These are phyloP conservation scores for Beauveria bassiana DNA, from an alignment of 2,329 filamentous ascomycete genomes.

Conservation along the genomic window DNA sequence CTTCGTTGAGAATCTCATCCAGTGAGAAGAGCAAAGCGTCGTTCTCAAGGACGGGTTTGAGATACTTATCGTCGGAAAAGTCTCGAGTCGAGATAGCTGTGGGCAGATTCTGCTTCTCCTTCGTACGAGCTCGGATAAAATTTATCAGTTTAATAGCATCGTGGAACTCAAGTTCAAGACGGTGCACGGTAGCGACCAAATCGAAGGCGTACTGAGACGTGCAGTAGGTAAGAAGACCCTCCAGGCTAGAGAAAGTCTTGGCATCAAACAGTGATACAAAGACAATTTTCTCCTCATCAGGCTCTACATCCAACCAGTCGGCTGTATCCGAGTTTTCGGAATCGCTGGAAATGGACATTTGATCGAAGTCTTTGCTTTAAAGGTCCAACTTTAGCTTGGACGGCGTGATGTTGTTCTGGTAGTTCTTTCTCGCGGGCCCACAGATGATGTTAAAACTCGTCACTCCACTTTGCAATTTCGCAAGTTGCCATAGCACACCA, in stretches of 20 bases:
- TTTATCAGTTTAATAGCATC: constrained; percentile 70
- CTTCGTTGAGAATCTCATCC: constrained; percentile 60
- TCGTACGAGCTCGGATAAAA: constrained; percentile 46
- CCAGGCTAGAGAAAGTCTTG: constrained; percentile 54
- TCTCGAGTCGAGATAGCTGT: constrained; percentile 51
- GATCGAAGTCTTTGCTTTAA: background rate
- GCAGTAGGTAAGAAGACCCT: constrained; percentile 61
- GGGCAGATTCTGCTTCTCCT: constrained; percentile 39
- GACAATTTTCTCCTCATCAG: constrained; percentile 53
- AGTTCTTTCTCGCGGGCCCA: constrained; percentile 3
- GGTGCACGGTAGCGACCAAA: constrained; percentile 51
- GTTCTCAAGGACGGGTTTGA: constrained; percentile 80
- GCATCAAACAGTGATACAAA: constrained; percentile 64
- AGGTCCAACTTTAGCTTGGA: background rate
- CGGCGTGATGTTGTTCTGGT: background rate
- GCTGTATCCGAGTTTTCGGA: constrained; percentile 32
- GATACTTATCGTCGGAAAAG: constrained; percentile 70
- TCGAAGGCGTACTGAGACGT: constrained; percentile 60
- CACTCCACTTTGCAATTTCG: constrained; percentile 9
- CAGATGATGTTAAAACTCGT: background rate
- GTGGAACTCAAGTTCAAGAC: constrained; percentile 60
- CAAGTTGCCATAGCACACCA: background rate
- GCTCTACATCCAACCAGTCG: constrained; percentile 49
- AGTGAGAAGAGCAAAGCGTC: constrained; percentile 83
- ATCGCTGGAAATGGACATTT: constrained; percentile 21